Conservation (phyloP, 2,329 filamentous ascomycete genomes). For the Diaporthe citriasiana region DNA sequence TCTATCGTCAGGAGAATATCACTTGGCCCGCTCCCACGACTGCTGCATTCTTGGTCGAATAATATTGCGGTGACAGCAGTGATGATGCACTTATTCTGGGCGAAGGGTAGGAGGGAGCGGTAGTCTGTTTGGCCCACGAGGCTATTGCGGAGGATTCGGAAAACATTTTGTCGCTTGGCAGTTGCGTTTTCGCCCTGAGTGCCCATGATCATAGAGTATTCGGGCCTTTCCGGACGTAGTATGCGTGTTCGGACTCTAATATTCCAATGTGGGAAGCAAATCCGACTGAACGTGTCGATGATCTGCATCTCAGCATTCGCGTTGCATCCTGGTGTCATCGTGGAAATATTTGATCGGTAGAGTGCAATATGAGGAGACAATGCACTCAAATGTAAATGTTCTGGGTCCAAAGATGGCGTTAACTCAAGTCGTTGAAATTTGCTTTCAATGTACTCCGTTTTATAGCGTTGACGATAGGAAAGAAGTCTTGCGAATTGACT, state of each 20-base stretch:
- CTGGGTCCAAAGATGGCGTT: accelerated
- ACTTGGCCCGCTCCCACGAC: neutral
- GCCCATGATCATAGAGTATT: neutral
- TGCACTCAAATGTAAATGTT: no score
- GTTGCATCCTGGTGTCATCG: neutral
- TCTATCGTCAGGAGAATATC: no score
- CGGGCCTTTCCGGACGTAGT: slow-evolving; percentile 6
- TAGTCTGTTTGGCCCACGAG: neutral
- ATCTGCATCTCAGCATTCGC: neutral
- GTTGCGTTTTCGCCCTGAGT: neutral
- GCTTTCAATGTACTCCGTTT: neutral
- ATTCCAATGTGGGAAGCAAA: neutral
- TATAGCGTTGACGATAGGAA: neutral
- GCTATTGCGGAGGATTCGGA: neutral
- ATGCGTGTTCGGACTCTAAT: neutral
- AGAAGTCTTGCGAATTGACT: neutral
- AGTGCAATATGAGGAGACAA: neutral
- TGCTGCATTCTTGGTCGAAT: slow-evolving; percentile 2
- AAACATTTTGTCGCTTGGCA: neutral
- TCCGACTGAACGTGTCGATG: neutral
- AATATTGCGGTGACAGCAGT: neutral
- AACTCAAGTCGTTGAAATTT: neutral
- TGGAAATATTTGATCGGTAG: neutral
- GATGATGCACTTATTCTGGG: slow-evolving; percentile 2
- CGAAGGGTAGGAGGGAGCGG: neutral